Evolutionary conservation across 2,329 filamentous ascomycete genomes (phyloP).

Genomic region (Alternaria tenuissima): DNA sequence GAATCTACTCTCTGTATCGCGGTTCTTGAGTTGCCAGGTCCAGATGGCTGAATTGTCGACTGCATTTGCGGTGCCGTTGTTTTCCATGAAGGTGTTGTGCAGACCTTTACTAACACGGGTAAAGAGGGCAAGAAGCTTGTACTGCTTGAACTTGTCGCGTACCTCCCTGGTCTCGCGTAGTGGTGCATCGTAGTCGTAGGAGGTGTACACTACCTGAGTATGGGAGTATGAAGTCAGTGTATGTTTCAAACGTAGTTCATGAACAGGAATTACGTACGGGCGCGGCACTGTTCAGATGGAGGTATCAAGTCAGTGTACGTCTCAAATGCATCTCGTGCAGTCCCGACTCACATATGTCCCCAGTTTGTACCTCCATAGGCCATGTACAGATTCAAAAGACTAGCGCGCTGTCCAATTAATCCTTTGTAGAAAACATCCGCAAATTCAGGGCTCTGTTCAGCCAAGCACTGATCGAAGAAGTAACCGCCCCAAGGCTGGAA

Average conservation of each 20-base stretch:
- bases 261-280: neutral
- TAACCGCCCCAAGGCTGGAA: slow-evolving; percentile 63
- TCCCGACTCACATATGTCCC: neutral
- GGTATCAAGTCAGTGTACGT: neutral
- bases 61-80: slow-evolving; percentile 62
- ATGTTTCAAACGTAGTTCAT: neutral
- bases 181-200: slow-evolving; percentile 59
- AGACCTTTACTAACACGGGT: slow-evolving; percentile 61
- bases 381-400: slow-evolving; percentile 62
- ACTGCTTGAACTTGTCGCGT: slow-evolving; percentile 62
- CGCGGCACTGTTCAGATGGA: neutral
- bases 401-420: slow-evolving; percentile 61
- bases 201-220: slow-evolving; percentile 55
- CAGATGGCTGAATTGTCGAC: slow-evolving; percentile 53
- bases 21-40: slow-evolving; percentile 63
- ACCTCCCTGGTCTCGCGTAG: slow-evolving; percentile 64
- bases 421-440: slow-evolving; percentile 66
- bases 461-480: slow-evolving; percentile 61
- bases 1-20: slow-evolving; percentile 60
- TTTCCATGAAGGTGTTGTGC: slow-evolving; percentile 62
- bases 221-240: neutral
- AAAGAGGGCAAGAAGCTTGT: slow-evolving; percentile 64
- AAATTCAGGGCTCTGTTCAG: slow-evolving; percentile 58
- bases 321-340: neutral
- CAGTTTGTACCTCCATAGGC: slow-evolving; percentile 25